A percentile compares a stretch with the other conserved stretches of the same genome.
Evolutionary conservation across 768 basidiomycete genomes (phyloP).

Genomic region (Mrakia gelida): DNA sequence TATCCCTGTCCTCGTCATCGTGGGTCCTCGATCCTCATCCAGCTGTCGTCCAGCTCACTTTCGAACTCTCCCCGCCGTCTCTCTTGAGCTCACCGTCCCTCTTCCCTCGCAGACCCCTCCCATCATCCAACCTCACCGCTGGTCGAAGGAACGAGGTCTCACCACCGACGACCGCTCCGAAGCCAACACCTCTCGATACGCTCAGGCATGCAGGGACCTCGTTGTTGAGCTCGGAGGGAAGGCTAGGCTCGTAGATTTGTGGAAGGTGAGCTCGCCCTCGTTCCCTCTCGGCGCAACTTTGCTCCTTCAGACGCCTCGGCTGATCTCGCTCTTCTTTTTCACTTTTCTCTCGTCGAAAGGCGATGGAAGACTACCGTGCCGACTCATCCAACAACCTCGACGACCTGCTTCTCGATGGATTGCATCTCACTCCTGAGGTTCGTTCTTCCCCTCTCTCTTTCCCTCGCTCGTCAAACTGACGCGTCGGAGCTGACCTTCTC

Average conservation of each 20-base stretch:
- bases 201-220: slow-evolving; percentile 20
- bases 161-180: slow-evolving; percentile 8
- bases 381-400: not conserved
- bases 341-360: not conserved
- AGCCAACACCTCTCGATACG: slow-evolving; percentile 18
- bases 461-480: not conserved
- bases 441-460: not conserved
- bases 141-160: not conserved
- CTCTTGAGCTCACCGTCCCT: not conserved
- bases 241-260: slow-evolving; percentile 15
- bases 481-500: not conserved
- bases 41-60: not conserved
- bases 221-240: slow-evolving; percentile 15
- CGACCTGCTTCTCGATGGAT: slow-evolving; percentile 22
- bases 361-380: slow-evolving; percentile 22
- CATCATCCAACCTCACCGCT: slow-evolving; percentile 10
- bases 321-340: not conserved
- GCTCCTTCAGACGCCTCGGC: not conserved
- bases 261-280: slow-evolving; percentile 13
- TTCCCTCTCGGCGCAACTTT: not conserved
- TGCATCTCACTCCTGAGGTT: slow-evolving; percentile 23
- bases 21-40: not conserved
- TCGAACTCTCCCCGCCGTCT: not conserved
- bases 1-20: slow-evolving; percentile 6
- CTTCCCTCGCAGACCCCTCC: slow-evolving; percentile 16